These are phyloP conservation scores for Ilex asprella DNA, from an alignment of 257 asterid genomes.

Conservation along the genomic window DNA sequence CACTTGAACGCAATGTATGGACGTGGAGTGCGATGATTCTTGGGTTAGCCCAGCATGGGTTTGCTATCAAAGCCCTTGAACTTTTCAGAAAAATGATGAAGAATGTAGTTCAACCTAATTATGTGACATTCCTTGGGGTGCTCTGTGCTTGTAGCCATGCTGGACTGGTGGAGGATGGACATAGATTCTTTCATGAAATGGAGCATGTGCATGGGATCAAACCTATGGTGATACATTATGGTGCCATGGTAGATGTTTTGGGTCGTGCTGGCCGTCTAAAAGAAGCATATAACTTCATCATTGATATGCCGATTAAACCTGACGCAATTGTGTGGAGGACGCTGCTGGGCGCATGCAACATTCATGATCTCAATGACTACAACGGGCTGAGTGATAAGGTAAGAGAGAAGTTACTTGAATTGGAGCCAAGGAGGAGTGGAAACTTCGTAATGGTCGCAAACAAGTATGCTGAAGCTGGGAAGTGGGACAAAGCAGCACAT, in stretches of 20 bases:
- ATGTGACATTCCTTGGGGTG: too few relatives aligned
- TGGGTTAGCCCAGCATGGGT: too few relatives aligned
- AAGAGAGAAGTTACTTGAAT: conserved; percentile 36
- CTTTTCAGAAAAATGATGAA: too few relatives aligned
- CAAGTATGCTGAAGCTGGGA: conserved; percentile 51
- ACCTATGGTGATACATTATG: conserved; percentile 56
- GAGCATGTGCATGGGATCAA: conserved; percentile 40
- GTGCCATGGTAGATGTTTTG: conserved; percentile 71
- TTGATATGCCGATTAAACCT: conserved; percentile 49
- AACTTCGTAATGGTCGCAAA: conserved; percentile 70
- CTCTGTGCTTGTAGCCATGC: conserved; percentile 82
- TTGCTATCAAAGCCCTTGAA: too few relatives aligned
- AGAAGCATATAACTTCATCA: conserved; percentile 51
- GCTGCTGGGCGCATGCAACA: conserved; percentile 61
- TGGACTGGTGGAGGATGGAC: conserved; percentile 56
- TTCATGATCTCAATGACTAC: conserved; percentile 49
- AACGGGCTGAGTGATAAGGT: conserved; percentile 47
- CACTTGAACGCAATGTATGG: too few relatives aligned
- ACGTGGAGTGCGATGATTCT: too few relatives aligned
- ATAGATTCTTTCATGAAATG: conserved; percentile 44
- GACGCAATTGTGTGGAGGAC: conserved; percentile 76
- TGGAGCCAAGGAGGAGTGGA: conserved; percentile 74
- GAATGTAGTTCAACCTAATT: too few relatives aligned
- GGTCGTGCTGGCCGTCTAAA: conserved; percentile 62
- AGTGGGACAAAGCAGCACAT: conserved; percentile 60